phyloP scores from a whole-genome alignment of 164 flowering plant species.

The Annona cherimola region DNA sequence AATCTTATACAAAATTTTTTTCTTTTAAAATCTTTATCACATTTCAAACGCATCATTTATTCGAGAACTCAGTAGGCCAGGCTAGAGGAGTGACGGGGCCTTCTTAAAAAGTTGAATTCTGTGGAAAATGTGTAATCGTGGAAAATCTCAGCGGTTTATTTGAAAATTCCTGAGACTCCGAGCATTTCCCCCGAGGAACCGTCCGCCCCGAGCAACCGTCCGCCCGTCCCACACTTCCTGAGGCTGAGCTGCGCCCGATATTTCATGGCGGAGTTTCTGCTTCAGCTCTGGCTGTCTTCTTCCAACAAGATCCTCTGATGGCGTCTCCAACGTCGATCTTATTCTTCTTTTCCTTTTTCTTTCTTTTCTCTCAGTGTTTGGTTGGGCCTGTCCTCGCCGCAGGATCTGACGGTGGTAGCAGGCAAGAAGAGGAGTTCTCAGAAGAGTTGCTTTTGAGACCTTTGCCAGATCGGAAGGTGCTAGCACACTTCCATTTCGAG shows the following conservation, averaged over 20 bases:
- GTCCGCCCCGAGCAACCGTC: no score
- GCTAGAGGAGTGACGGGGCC: no score
- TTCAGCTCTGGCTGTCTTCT: not conserved
- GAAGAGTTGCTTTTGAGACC: slow-evolving; percentile 81
- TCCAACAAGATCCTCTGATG: slow-evolving; percentile 11
- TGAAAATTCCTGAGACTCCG: no score
- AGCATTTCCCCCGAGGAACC: no score
- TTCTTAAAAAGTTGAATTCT: no score
- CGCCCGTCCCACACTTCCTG: not conserved
- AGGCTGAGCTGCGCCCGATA: not conserved
- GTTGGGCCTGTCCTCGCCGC: slow-evolving; percentile 9
- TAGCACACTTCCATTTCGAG: slow-evolving; percentile 82
- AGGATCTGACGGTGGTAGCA: slow-evolving; percentile 7
- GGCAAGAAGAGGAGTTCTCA: slow-evolving; percentile 55
- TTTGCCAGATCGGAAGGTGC: slow-evolving; percentile 81
- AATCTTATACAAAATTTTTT: no score
- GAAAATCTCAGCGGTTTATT: no score
- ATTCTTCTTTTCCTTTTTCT: slow-evolving; percentile 6
- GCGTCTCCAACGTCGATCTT: slow-evolving; percentile 15
- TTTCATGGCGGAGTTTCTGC: slow-evolving; percentile 4
- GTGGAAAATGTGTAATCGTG: no score
- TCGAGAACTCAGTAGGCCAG: no score
- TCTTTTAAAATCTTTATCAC: no score
- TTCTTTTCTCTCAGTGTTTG: slow-evolving; percentile 9
- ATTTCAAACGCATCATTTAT: no score